Percentiles rank a stretch among this genome's conserved stretches.
Conservation (phyloP, 306 rosid species). For the Hippophae gyantsensis region DNA sequence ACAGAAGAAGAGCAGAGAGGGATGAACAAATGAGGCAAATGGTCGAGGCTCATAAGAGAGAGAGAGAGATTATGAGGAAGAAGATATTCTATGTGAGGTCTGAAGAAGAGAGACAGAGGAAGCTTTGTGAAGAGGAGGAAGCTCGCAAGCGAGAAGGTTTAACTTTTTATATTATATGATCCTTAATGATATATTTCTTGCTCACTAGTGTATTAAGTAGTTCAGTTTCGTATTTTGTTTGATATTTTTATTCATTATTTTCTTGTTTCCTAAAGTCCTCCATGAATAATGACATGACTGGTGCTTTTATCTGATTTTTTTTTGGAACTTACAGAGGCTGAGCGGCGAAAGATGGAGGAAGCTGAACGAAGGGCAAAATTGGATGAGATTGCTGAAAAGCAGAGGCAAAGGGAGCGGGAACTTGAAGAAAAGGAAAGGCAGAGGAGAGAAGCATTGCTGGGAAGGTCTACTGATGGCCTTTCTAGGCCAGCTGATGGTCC, state of each 20-base stretch:
- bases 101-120: conserved; percentile 72
- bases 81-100: conserved; percentile 53
- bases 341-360: conserved; percentile 63
- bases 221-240: neutral
- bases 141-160: conserved; percentile 73
- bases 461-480: conserved; percentile 35
- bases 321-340: conserved; percentile 54
- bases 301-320: neutral
- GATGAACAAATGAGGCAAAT: conserved; percentile 60
- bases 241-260: neutral
- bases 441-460: conserved; percentile 50
- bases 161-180: neutral
- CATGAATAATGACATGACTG: neutral
- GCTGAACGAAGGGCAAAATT: conserved; percentile 62
- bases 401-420: conserved; percentile 71
- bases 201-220: neutral
- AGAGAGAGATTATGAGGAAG: conserved; percentile 68
- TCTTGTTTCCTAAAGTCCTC: neutral
- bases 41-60: conserved; percentile 53
- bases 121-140: conserved; percentile 73
- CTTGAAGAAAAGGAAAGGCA: conserved; percentile 68
- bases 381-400: conserved; percentile 69
- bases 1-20: conserved; percentile 53
- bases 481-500: conserved; percentile 32
- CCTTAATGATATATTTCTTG: too few species aligned